phyloP scores from a whole-genome alignment of 306 rosid genomes.

The Canavalia ensiformis region DNA sequence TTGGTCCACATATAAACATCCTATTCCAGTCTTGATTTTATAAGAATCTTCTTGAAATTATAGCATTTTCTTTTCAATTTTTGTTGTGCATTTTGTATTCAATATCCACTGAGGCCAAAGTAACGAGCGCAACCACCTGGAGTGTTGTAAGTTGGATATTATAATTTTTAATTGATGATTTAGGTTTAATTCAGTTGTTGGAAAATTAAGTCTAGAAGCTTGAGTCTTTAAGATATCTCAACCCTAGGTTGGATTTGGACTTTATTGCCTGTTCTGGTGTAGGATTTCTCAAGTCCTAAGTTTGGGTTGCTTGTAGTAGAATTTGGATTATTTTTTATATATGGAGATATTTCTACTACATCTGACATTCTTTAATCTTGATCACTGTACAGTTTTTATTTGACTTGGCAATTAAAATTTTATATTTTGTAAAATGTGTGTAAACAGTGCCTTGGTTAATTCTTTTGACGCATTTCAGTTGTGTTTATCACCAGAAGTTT shows the following conservation, averaged over 20 bases:
- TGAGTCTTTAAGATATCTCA: conserved; percentile 14
- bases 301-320: not conserved
- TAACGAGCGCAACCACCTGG: conserved; percentile 27
- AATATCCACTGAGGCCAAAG: conserved; percentile 1
- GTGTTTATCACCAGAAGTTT: conserved; percentile 33
- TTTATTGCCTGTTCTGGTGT: not conserved
- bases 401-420: not conserved
- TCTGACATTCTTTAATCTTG: conserved; percentile 15
- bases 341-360: conserved; percentile 11
- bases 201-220: conserved; percentile 5
- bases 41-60: conserved; percentile 26
- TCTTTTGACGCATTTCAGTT: conserved; percentile 13
- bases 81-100: conserved; percentile 14
- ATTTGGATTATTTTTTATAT: not conserved
- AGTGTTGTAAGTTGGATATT: not conserved
- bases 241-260: not conserved
- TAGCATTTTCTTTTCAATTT: not conserved
- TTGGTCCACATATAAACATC: conserved; percentile 17
- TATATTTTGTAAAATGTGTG: not conserved
- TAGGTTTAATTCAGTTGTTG: conserved; percentile 2
- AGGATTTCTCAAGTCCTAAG: conserved; percentile 2
- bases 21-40: conserved; percentile 27
- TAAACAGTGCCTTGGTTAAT: conserved; percentile 11
- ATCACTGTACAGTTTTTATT: conserved; percentile 6
- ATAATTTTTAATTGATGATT: conserved; percentile 35